Conservation (phyloP, 164 flowering plant genomes). For the Malania oleifera region DNA sequence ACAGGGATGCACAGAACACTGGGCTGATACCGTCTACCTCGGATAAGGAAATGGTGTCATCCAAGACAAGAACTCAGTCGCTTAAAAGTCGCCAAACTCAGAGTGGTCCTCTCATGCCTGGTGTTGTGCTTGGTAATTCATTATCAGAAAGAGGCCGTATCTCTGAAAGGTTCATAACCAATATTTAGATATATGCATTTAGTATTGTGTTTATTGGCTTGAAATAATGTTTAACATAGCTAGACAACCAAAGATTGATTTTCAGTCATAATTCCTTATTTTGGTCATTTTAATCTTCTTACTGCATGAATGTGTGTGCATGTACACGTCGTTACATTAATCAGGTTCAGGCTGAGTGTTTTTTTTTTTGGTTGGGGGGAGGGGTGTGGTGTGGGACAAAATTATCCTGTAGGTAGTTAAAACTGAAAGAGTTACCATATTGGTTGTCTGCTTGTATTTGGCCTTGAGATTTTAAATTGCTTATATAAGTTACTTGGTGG, state of each 20-base stretch:
- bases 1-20: slow-evolving; percentile 36
- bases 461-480: too few species aligned
- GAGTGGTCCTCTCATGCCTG: slow-evolving; percentile 82
- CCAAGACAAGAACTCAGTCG: slow-evolving; percentile 37
- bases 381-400: too few species aligned
- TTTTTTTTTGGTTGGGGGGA: too few species aligned
- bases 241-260: background rate
- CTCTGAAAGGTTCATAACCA: slow-evolving; percentile 63
- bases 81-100: slow-evolving; percentile 56
- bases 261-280: background rate
- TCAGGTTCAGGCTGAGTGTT: too few species aligned
- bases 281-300: background rate
- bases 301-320: too few species aligned
- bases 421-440: too few species aligned
- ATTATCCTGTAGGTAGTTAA: too few species aligned
- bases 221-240: background rate
- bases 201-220: background rate
- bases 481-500: too few species aligned
- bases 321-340: too few species aligned
- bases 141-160: slow-evolving; percentile 44
- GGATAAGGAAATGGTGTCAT: slow-evolving; percentile 33
- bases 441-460: too few species aligned
- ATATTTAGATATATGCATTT: too few species aligned
- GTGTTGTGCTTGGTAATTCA: slow-evolving; percentile 49
- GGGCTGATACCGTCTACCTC: slow-evolving; percentile 35